Base-by-base conservation (phyloP, 331 rosid species). In the Spiraea crenata region DNA sequence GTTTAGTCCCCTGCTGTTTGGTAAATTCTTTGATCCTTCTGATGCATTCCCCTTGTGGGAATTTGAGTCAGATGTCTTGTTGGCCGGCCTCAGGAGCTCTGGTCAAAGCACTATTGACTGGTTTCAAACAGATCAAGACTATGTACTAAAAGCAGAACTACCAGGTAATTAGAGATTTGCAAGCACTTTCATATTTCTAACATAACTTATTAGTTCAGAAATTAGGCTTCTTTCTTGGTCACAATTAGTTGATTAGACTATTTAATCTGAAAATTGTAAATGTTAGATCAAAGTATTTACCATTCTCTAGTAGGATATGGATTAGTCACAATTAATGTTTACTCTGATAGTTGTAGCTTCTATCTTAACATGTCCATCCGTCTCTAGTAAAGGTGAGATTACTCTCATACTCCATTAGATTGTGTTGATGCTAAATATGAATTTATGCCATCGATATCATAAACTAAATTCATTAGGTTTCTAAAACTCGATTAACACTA, bases 1-100 rank as follows among this genome's bases (percentile, higher is more conserved):
- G 60, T 91, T 93, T 78, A 89, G 99, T 77, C 99, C 99, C 44
- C 74, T 87, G 80, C 77, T 93, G 88, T 93, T 91, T 56, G 97
- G 97, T 38, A 93, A 91, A 67, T 91, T 85, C 81, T 93, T 93
- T 70, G 97, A 93, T 79, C 99, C 99, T 68, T 91, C 96, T 54
- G 99, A 93, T 77, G 97, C 99, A 14, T 93, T 93, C 74, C 99
- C 99, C 31, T 85, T 93, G 0, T 91, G 97, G 99, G 99, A 93
- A 51, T 84, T 93, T 79, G 97, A 93, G 69, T 85, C 97, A 2
- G 95, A 93, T 57, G 54, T 79, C 38, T 79, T 93, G 78, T 74
- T 93, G 76, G 82, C 91, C 34, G 77, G 82, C 70, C 85, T 89
- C 54, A 76, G 86, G 70, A 86, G 77, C 81, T 77, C 84, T 3